Evolutionary conservation across 2,329 filamentous ascomycete species (phyloP), one percentile per base, ranked within the genome.

Genomic region (Chaetomiaceae sp.): DNA sequence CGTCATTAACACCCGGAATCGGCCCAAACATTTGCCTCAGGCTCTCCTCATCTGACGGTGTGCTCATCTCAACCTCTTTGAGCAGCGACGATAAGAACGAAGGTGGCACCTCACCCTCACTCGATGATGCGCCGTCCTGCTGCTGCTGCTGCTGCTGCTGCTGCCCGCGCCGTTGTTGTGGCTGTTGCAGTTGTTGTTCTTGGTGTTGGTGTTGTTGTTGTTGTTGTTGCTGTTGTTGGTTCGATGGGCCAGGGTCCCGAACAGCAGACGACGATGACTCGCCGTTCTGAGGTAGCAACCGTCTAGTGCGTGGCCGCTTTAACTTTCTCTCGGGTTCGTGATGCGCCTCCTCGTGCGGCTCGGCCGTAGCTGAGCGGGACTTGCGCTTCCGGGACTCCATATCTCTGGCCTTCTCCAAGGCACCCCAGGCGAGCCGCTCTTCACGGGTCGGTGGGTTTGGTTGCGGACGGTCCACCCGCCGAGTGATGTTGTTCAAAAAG

Each of bases 51-150:
- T 85, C 81, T 0, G 79, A 79, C 2, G 74, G 70, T 51, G 78
- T 69, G 68, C 76, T 78, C 69, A 78, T 80, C 57, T 95, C 90
- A 1, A 97, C 89, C 68, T 97, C 92, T 66, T 88, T 90, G 45
- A 97, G 73, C 6, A 97, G 75, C 0, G 90, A 92, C 21, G 90
- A 89, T 7, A 97, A 76, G 65, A 97, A 92, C 5, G 89, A 91
- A 7, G 90, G 88, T 7, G 79, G 81, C 25, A 75, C 78, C 34
- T 73, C 68, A 25, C 58, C 63, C 44, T 62, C 58, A 55, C 73
- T 67, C 49, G 61, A 59, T 62, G 56, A 30, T 18, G 47, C 33
- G 23, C 51, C 32, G 14, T 21, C 21, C n/a, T 41, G 40, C 11
- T 23, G 43, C n/a, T 43, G 40, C n/a, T 10, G 9, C 27, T 43